Base-by-base conservation (phyloP, 2,329 filamentous ascomycete genomes). In the Aspergillus eucalypticola region DNA sequence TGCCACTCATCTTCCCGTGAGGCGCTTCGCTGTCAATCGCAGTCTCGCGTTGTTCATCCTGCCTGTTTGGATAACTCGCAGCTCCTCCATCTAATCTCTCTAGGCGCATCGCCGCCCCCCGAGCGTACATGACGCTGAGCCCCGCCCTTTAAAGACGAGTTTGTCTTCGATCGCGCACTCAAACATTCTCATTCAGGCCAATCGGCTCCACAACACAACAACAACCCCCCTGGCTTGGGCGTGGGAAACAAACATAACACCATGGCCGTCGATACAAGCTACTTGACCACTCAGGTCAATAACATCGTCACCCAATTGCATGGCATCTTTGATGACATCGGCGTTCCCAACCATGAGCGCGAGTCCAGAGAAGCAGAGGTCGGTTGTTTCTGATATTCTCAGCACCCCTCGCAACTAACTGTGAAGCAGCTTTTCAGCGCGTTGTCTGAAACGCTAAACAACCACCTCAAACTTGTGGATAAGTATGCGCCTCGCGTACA, bases 321-420 rank as follows among this genome's bases (percentile, higher is more conserved):
- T 78, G 90, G 90, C 66, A 86, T 98, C 60, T 99, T 97, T 73
- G 95, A 99, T 76, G 94, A 99, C 75, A 99, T 99, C 72, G 95
- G 95, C 60, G 90, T 99, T n/a, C 87, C 94, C 27, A 87, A 82
- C 71, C 92, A 96, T 87, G 95, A 98, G 77, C 90, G 95, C 72
- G 92, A 98, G 74, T 84, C 86, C 53, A 86, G 95, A 71, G 94
- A 98, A 75, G 86, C 91, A 74, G 92, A 97, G 87, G 93, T 96
- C 81, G 72, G 84, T 71, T 56, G 21, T 42, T 23, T 58, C 38
- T 44, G 38, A 35, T 57, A 41, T 58, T 25, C 19, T 60, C 25
- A 44, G 39, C 44, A 56, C 19, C 54, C 35, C 46, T 38, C 10
- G n/a, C 23, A 11, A 35, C 39, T 55, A 25, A 55, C 23, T 48